Evolutionary conservation across 1,284 basidiomycete genomes (phyloP).

Genomic region (Pholiota adiposa): DNA sequence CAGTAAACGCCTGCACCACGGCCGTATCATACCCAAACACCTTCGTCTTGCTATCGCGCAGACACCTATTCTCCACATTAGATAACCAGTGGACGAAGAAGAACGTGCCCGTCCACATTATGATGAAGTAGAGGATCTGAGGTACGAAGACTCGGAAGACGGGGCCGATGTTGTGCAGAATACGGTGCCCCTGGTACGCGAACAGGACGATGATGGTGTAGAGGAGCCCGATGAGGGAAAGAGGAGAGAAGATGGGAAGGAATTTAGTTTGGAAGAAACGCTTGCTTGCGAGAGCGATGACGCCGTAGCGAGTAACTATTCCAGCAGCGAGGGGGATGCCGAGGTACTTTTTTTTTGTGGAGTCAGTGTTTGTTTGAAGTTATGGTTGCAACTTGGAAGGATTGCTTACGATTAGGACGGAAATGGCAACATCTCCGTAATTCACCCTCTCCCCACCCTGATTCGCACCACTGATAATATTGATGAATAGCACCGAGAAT

Average conservation of each 20-base stretch:
- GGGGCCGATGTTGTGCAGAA: constrained; percentile 67
- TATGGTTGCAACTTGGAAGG: background rate
- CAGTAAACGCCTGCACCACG: constrained; percentile 69
- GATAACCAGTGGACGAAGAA: constrained; percentile 54
- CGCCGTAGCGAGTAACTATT: constrained; percentile 64
- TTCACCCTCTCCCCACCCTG: constrained; percentile 51
- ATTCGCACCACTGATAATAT: constrained; percentile 61
- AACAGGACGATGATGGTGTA: constrained; percentile 83
- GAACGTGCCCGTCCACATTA: constrained; percentile 80
- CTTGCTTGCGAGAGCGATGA: constrained; percentile 54
- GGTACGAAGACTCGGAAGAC: constrained; percentile 84
- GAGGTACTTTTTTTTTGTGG: constrained; percentile 76
- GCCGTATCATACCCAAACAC: constrained; percentile 70
- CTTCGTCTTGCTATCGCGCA: constrained; percentile 10
- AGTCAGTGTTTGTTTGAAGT: no score
- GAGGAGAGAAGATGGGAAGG: constrained; percentile 70
- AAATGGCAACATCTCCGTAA: constrained; percentile 76
- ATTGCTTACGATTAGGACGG: constrained; percentile 68
- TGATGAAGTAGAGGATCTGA: constrained; percentile 75
- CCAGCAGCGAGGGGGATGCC: constrained; percentile 61
- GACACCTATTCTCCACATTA: constrained; percentile 18
- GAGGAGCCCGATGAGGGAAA: constrained; percentile 75
- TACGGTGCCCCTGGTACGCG: constrained; percentile 67
- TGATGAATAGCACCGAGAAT: constrained; percentile 76
- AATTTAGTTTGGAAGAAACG: constrained; percentile 61